Evolutionary conservation across 345 rosid genomes (phyloP).

Genomic region (Physaria fendleri): DNA sequence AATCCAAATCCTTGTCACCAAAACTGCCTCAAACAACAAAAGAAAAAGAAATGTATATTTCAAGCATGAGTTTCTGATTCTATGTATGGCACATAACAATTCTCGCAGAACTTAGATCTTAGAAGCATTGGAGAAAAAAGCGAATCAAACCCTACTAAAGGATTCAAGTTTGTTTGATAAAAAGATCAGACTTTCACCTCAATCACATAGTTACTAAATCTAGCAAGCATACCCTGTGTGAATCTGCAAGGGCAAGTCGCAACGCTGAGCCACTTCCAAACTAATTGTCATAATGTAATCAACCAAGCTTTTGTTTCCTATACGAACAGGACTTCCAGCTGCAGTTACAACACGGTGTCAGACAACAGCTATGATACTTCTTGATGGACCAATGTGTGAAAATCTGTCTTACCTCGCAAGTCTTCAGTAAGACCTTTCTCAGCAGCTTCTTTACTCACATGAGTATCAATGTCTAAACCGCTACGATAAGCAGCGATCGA

Average conservation of each 20-base stretch:
- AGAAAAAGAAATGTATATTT: background rate
- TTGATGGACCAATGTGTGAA: background rate
- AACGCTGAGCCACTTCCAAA: slow-evolving; percentile 53
- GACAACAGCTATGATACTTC: slow-evolving; percentile 18
- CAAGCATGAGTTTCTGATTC: background rate
- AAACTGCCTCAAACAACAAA: slow-evolving; percentile 39
- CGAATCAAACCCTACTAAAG: background rate
- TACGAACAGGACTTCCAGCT: slow-evolving; percentile 67
- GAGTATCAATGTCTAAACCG: slow-evolving; percentile 71
- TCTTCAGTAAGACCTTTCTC: slow-evolving; percentile 64
- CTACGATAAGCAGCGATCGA: slow-evolving; percentile 91
- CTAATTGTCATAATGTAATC: slow-evolving; percentile 63
- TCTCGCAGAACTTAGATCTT: background rate
- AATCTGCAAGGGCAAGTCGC: slow-evolving; percentile 85
- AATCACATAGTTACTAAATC: background rate
- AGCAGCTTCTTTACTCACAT: slow-evolving; percentile 51
- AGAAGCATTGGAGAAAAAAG: background rate
- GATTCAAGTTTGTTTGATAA: background rate
- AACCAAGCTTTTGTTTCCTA: slow-evolving; percentile 66
- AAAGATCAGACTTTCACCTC: background rate
- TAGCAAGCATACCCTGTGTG: slow-evolving; percentile 91
- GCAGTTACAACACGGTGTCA: slow-evolving; percentile 21
- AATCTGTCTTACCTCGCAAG: slow-evolving; percentile 42
- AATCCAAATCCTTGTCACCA: slow-evolving; percentile 93
- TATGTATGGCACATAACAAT: background rate